These are phyloP conservation scores for Schizonepeta tenuifolia DNA, from an alignment of 257 asterid genomes.

Conservation along the genomic window DNA sequence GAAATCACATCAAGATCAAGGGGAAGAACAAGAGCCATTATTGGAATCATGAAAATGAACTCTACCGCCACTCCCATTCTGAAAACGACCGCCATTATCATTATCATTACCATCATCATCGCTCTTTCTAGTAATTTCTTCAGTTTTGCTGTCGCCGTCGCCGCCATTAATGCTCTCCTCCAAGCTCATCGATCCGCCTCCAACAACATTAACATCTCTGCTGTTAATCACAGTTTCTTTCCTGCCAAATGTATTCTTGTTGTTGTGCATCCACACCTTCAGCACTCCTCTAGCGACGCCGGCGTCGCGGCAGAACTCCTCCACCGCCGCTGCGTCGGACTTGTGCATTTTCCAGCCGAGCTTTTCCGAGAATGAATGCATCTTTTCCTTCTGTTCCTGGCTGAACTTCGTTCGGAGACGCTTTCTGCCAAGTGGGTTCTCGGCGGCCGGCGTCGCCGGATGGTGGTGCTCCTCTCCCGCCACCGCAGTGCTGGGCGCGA, in stretches of 20 bases:
- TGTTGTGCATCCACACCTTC: conserved; percentile 64
- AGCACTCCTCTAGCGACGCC: conserved; percentile 47
- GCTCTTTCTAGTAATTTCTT: background rate
- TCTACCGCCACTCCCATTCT: conserved; percentile 26
- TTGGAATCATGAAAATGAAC: conserved; percentile 38
- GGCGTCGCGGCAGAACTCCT: conserved; percentile 46
- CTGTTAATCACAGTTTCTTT: conserved; percentile 1
- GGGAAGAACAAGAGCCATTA: conserved; percentile 36
- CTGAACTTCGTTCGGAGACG: conserved; percentile 67
- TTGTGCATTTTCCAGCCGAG: conserved; percentile 67
- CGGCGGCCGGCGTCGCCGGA: conserved; percentile 50
- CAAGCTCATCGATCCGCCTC: background rate
- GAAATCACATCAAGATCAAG: background rate
- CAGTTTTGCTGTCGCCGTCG: background rate
- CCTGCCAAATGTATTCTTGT: conserved; percentile 37
- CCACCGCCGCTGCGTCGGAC: conserved; percentile 42
- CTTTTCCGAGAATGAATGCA: conserved; percentile 62
- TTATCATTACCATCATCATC: background rate
- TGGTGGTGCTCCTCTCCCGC: conserved; percentile 42
- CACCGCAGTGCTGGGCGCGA: conserved; percentile 34
- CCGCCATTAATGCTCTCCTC: conserved; percentile 11
- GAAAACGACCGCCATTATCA: conserved; percentile 32
- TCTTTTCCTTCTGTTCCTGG: conserved; percentile 56
- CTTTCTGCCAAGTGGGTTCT: conserved; percentile 49
- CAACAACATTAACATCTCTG: background rate